Evolutionary conservation across 2,329 filamentous ascomycete genomes (phyloP).

Genomic region (Cladophialophora chaetospira): DNA sequence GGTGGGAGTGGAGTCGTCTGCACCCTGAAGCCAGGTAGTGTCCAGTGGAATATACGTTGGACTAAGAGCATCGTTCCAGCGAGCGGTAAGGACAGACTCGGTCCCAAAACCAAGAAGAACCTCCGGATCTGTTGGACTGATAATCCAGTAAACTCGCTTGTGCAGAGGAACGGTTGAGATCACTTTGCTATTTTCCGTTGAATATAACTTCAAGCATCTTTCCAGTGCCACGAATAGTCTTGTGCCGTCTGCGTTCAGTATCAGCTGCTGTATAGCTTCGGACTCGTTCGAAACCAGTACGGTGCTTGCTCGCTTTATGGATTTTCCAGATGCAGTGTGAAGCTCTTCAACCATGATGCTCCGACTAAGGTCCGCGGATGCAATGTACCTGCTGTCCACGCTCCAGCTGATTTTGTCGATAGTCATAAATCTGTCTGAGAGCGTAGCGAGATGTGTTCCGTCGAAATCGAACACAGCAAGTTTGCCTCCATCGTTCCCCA

Average conservation of each 20-base stretch:
- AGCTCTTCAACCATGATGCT: conserved; percentile 1
- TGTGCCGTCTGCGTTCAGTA: not conserved
- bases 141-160: not conserved
- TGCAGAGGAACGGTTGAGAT: not conserved
- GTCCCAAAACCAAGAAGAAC: not conserved
- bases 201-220: not conserved
- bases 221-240: not conserved
- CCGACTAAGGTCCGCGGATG: conserved; percentile 4
- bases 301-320: not conserved
- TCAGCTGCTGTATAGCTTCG: not conserved
- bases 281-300: not conserved
- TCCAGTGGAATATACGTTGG: not conserved
- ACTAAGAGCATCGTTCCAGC: not conserved
- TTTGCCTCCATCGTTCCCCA: conserved; percentile 34
- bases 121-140: not conserved
- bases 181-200: not conserved
- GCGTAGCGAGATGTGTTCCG: conserved; percentile 19
- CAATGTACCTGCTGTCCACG: conserved; percentile 24
- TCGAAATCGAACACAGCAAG: conserved; percentile 26
- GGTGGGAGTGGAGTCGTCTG: not conserved
- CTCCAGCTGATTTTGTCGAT: conserved; percentile 36
- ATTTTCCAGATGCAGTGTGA: not conserved
- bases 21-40: not conserved
- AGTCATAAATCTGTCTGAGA: conserved; percentile 26
- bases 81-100: not conserved